Base-by-base conservation (phyloP, 306 rosid species). In the Lotus japonicus region DNA sequence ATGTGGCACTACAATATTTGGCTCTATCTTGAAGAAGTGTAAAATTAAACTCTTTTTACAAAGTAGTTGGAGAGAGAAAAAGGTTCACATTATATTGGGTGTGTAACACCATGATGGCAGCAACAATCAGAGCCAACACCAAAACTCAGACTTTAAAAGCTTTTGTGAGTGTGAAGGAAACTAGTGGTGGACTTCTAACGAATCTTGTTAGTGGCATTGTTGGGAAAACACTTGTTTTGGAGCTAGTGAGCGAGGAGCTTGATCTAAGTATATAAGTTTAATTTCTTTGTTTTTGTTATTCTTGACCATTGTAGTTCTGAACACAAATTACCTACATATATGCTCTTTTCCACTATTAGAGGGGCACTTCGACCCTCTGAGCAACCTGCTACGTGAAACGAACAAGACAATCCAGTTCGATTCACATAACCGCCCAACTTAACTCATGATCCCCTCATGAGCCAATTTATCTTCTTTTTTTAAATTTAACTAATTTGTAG, bases 181-280 rank as follows among this genome's bases (percentile, higher is more conserved):
- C 44, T 41, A 44, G 38, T 14, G 57, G 44, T 55, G 66, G 66
- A 1, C 7, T 72, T 0, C 5, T 81, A 7, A 33, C 49, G 5
- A 35, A 55, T 16, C 48, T 80, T 3, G 35, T 74, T 4, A 41
- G 14, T 51, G 71, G 66, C 15, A 5, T 77, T 41, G 70, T 77
- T 42, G 85, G 79, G 6, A 62, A 68, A 56, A 1, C 79, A 18
- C 50, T 77, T 16, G 19, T 11, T 54, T 64, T 81, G 64, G 79
- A 81, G 79, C 74, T 81, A 7, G 74, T 81, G 1, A 67, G 85
- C 7, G 19, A 46, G 4, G 38, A 77, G 0, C 70, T 72, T 48
- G 66, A 72, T 49, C 79, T 82, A 23, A 72, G 85, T 77, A n/a
- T n/a, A n/a, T n/a, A 76, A 31, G 49, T 71, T 48, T 9, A 10